These are phyloP conservation scores for Phytophthora gonapodyides DNA, from an alignment of 352 stramenopile species.

Conservation along the genomic window DNA sequence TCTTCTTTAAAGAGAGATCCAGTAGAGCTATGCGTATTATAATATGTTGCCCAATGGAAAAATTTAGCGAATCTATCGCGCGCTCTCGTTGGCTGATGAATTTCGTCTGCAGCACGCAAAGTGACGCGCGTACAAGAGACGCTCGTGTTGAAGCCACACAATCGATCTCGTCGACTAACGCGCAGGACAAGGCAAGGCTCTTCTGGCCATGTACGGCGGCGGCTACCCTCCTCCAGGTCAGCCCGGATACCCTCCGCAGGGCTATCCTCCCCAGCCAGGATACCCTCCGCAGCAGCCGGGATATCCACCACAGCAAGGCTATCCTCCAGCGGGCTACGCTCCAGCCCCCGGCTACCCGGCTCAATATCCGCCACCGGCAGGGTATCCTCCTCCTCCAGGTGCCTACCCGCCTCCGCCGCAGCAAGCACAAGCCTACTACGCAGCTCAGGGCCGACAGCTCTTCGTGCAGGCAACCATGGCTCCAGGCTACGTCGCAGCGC, in stretches of 20 bases:
- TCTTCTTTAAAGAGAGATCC: no score
- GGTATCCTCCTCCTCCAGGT: constrained; percentile 34
- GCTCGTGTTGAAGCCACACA: constrained; percentile 34
- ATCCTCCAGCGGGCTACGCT: constrained; percentile 27
- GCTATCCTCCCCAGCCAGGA: constrained; percentile 27
- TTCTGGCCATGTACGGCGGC: constrained; percentile 33
- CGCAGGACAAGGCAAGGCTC: background rate
- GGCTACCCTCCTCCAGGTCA: constrained; percentile 19
- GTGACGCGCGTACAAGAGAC: constrained; percentile 17
- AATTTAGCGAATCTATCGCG: no score
- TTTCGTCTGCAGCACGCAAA: no score
- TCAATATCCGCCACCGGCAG: constrained; percentile 45
- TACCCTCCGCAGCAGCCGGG: constrained; percentile 33
- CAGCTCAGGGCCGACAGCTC: constrained; percentile 64
- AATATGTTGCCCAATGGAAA: no score
- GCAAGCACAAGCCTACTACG: constrained; percentile 67
- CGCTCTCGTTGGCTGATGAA: no score
- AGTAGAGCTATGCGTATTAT: no score
- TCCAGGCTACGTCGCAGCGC: constrained; percentile 38
- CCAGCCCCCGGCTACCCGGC: constrained; percentile 36
- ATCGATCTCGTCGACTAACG: constrained; percentile 20
- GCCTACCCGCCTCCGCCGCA: constrained; percentile 44
- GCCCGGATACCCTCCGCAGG: constrained; percentile 33
- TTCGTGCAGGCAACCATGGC: constrained; percentile 66
- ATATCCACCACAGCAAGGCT: constrained; percentile 34